These are phyloP conservation scores for Solanum pennellii DNA, from an alignment of 257 asterid species.

Conservation along the genomic window DNA sequence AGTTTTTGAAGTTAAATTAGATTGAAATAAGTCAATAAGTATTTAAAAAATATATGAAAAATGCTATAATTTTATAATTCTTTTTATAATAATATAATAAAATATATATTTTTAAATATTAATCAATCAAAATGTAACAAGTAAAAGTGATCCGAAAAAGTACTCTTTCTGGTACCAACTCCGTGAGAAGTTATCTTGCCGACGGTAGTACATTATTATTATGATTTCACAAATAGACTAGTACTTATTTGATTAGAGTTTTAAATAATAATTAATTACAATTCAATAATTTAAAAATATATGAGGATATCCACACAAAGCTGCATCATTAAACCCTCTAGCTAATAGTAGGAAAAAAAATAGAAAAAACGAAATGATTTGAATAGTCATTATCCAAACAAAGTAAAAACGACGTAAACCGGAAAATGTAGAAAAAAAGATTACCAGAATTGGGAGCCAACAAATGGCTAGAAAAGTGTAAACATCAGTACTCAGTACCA, in stretches of 20 bases:
- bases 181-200: background rate
- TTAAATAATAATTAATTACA: background rate
- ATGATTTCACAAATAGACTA: background rate
- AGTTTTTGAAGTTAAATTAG: background rate
- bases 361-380: background rate
- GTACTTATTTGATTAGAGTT: background rate
- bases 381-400: background rate
- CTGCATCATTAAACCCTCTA: background rate
- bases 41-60: too few species aligned
- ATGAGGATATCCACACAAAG: background rate
- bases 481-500: background rate
- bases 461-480: background rate
- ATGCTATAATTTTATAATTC: too few species aligned
- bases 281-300: background rate
- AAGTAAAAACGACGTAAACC: background rate
- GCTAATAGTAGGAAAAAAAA: background rate
- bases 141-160: too few species aligned
- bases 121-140: too few species aligned
- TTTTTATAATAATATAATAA: too few species aligned
- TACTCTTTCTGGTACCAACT: background rate
- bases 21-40: too few species aligned
- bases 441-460: background rate
- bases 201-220: background rate
- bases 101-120: too few species aligned
- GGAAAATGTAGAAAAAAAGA: background rate